Evolutionary conservation across 192 early-diverging fungal genomes (phyloP).

Genomic region (Rhizophagus prolifer): DNA sequence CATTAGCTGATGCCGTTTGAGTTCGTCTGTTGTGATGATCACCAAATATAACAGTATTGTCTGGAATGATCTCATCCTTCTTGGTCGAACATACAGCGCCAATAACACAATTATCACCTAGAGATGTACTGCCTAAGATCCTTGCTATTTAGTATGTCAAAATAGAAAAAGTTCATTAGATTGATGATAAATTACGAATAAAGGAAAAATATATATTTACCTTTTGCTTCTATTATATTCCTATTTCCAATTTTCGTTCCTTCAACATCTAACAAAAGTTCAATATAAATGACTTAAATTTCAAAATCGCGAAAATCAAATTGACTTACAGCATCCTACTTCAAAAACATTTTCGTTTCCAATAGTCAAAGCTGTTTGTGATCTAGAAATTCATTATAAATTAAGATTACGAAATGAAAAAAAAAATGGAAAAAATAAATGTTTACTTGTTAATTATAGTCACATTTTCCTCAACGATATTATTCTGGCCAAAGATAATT

Average conservation of each 20-base stretch:
- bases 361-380: constrained; percentile 54
- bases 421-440: background rate
- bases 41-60: constrained; percentile 71
- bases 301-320: background rate
- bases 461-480: constrained; percentile 76
- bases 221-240: constrained; percentile 65
- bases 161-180: background rate
- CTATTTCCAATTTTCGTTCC: constrained; percentile 63
- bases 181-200: background rate
- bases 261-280: constrained; percentile 54
- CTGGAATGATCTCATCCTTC: constrained; percentile 54
- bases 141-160: constrained; percentile 39
- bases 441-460: constrained; percentile 67
- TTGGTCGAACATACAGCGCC: constrained; percentile 65
- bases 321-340: constrained; percentile 62
- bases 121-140: constrained; percentile 51
- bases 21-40: constrained; percentile 48
- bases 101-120: constrained; percentile 73
- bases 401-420: background rate
- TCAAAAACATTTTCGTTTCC: constrained; percentile 76
- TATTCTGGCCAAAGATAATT: constrained; percentile 69
- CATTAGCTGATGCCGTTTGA: constrained; percentile 41
- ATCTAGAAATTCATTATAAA: constrained; percentile 31
- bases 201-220: constrained; percentile 34
- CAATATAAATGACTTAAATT: background rate